A percentile compares a stretch with the other conserved stretches of the same genome.
These are phyloP conservation scores for Mycena belliarum DNA, from an alignment of 768 basidiomycete species.

Conservation along the genomic window DNA sequence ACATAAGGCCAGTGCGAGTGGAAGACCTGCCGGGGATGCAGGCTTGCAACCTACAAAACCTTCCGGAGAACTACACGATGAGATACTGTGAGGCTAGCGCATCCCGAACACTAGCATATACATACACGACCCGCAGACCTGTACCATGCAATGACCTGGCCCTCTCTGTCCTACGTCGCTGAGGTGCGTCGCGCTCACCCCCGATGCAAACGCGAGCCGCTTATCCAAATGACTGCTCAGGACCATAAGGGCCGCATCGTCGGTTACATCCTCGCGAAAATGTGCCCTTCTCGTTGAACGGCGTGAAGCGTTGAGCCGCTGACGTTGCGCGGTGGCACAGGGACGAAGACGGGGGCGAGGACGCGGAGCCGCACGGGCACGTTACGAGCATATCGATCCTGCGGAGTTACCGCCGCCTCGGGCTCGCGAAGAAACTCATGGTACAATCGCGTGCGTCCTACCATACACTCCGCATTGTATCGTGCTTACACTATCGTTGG, in stretches of 20 bases:
- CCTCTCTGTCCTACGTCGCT: conserved; percentile 90
- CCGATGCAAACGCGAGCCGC: neutral
- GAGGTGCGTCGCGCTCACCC: conserved; percentile 38
- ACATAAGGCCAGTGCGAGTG: conserved; percentile 50
- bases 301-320: neutral
- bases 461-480: neutral
- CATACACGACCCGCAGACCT: conserved; percentile 40
- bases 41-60: conserved; percentile 90
- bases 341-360: conserved; percentile 65
- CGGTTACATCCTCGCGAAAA: conserved; percentile 94
- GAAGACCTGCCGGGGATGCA: conserved; percentile 95
- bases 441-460: conserved; percentile 80
- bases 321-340: conserved; percentile 35
- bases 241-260: conserved; percentile 90
- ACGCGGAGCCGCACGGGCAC: conserved; percentile 82
- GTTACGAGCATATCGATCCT: conserved; percentile 97
- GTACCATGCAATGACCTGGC: conserved; percentile 95
- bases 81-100: conserved; percentile 56
- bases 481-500: too few relatives aligned
- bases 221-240: neutral
- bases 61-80: conserved; percentile 93
- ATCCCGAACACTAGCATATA: too few relatives aligned
- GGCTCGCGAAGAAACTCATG: conserved; percentile 95
- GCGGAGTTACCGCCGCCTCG: conserved; percentile 86
- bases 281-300: conserved; percentile 45